These are phyloP conservation scores for Prototheca cutis DNA, from an alignment of 163 green algal genomes.

Conservation along the genomic window DNA sequence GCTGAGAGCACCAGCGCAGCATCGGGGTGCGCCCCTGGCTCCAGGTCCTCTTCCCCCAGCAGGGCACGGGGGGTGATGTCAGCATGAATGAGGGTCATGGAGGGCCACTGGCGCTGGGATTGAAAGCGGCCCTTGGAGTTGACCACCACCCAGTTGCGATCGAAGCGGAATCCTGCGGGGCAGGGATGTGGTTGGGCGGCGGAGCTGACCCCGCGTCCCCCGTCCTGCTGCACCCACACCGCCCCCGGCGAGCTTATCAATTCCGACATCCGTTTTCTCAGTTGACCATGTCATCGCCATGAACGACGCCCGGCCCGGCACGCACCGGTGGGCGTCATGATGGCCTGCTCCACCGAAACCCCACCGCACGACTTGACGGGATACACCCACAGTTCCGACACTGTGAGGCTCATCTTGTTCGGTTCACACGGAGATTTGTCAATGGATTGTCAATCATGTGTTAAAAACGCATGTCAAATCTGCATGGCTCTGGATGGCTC, in stretches of 20 bases:
- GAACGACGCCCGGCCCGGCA: no score
- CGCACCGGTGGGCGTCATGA: conserved; percentile 12
- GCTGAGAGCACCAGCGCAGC: conserved; percentile 11
- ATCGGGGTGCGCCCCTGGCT: background rate
- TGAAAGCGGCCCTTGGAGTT: conserved; percentile 6
- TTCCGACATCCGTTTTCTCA: no score
- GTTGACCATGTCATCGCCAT: no score
- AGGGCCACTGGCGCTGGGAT: conserved; percentile 15
- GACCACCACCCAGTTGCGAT: conserved; percentile 22
- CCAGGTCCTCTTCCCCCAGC: conserved; percentile 4
- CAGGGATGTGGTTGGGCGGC: no score
- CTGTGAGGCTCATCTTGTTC: conserved; percentile 5
- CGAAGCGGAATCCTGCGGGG: conserved; percentile 15
- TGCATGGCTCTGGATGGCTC: no score
- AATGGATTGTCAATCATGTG: no score
- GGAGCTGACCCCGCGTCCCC: no score
- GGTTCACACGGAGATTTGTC: no score
- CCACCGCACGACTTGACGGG: conserved; percentile 19
- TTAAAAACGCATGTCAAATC: no score
- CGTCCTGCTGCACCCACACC: no score
- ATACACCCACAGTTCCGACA: conserved; percentile 12
- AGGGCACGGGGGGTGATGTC: conserved; percentile 1
- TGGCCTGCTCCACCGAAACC: background rate
- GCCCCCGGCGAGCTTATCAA: no score
- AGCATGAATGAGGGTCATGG: conserved; percentile 16